A percentile compares a stretch with the other conserved stretches of the same genome.
Conservation (phyloP, 352 stramenopile genomes). For the Phytophthora pinifolia region DNA sequence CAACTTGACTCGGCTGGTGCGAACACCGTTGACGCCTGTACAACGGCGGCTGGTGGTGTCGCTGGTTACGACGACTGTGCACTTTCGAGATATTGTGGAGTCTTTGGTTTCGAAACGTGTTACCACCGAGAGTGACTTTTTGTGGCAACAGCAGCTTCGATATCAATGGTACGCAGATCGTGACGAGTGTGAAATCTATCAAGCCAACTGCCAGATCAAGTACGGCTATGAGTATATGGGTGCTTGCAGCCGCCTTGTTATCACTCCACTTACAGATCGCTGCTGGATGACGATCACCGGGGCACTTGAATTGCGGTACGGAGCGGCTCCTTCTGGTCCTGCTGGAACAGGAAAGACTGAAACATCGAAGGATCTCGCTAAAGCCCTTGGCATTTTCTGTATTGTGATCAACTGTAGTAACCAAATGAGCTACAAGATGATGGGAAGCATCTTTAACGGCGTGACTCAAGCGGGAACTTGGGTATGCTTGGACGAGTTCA, state of each 20-base stretch:
- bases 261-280: conserved; percentile 93
- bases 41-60: conserved; percentile 66
- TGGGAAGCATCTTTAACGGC: conserved; percentile 87
- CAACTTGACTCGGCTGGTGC: conserved; percentile 67
- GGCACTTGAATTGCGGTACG: conserved; percentile 86
- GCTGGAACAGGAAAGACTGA: conserved; percentile 94
- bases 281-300: conserved; percentile 94
- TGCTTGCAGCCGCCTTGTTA: conserved; percentile 88
- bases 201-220: conserved; percentile 67
- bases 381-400: conserved; percentile 89
- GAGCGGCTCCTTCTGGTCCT: conserved; percentile 86
- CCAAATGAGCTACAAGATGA: conserved; percentile 92
- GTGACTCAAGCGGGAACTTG: conserved; percentile 77
- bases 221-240: conserved; percentile 95
- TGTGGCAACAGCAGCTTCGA: conserved; percentile 76
- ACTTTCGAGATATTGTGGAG: conserved; percentile 79
- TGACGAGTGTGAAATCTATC: conserved; percentile 59
- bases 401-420: conserved; percentile 97
- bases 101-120: conserved; percentile 56
- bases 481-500: conserved; percentile 91
- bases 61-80: conserved; percentile 75
- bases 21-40: conserved; percentile 52
- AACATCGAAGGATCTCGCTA: conserved; percentile 93
- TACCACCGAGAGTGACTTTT: conserved; percentile 55
- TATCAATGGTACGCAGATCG: conserved; percentile 72